A percentile compares a stretch with the other conserved stretches of the same genome.
phyloP scores from a whole-genome alignment of 164 flowering plant genomes.

The Berberis thunbergii region DNA sequence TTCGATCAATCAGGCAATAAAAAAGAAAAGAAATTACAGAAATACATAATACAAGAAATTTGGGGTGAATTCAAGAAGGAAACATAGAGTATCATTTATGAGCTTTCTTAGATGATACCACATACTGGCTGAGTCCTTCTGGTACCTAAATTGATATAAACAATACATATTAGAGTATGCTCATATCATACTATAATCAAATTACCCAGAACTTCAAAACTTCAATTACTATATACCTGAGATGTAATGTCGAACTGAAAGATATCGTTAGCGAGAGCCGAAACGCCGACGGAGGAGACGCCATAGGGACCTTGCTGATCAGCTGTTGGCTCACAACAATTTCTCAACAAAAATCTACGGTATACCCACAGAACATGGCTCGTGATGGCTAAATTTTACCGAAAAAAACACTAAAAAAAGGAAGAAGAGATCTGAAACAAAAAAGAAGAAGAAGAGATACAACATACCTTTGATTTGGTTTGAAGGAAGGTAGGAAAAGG shows the following conservation, averaged over 20 bases:
- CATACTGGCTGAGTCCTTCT: constrained; percentile 57
- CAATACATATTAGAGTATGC: not conserved
- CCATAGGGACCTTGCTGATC: constrained; percentile 37
- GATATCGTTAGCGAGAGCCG: constrained; percentile 75
- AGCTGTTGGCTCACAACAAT: constrained; percentile 32
- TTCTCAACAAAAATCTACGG: constrained; percentile 36
- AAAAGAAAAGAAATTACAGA: not conserved
- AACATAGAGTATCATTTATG: too few relatives aligned
- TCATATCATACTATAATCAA: too few relatives aligned
- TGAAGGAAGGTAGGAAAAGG: too few relatives aligned
- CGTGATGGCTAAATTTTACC: too few relatives aligned
- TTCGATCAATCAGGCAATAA: too few relatives aligned
- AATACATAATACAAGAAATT: too few relatives aligned
- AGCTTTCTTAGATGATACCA: constrained; percentile 73
- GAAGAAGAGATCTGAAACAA: too few relatives aligned
- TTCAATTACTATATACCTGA: constrained; percentile 33
- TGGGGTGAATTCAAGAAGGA: too few relatives aligned
- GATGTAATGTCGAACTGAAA: constrained; percentile 67
- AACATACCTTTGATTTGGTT: too few relatives aligned
- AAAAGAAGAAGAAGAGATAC: too few relatives aligned
- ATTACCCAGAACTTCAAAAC: not conserved
- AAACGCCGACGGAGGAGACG: constrained; percentile 49
- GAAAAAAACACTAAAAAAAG: too few relatives aligned
- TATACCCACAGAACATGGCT: too few relatives aligned
- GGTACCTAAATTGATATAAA: constrained; percentile 48